Conservation (phyloP, 2,329 filamentous ascomycete species). For the Cladosporium sphaerospermum region DNA sequence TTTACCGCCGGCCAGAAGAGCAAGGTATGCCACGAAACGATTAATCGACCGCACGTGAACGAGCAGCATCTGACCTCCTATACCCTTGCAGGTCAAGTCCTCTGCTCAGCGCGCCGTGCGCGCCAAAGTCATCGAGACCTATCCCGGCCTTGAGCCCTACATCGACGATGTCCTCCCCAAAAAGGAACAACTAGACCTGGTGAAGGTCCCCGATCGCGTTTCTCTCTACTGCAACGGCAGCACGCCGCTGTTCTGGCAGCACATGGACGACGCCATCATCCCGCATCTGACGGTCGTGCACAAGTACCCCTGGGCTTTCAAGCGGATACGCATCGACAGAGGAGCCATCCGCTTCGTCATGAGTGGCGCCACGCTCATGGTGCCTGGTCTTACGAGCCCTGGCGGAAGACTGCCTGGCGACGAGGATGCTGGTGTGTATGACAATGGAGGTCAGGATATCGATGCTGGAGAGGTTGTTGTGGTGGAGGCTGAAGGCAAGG, state of each 20-base stretch:
- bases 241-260: slow-evolving; percentile 85
- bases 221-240: slow-evolving; percentile 78
- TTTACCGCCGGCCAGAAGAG: slow-evolving; percentile 75
- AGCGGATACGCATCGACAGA: slow-evolving; percentile 81
- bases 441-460: slow-evolving; percentile 59
- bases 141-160: slow-evolving; percentile 76
- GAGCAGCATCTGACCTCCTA: not conserved
- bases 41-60: not conserved
- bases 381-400: slow-evolving; percentile 77
- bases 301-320: slow-evolving; percentile 78
- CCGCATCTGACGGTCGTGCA: slow-evolving; percentile 88
- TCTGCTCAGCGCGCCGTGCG: slow-evolving; percentile 85
- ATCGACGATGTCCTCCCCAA: slow-evolving; percentile 95
- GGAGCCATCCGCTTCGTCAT: slow-evolving; percentile 96
- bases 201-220: slow-evolving; percentile 90
- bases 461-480: slow-evolving; percentile 78
- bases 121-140: slow-evolving; percentile 72
- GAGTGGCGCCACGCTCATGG: slow-evolving; percentile 90
- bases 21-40: slow-evolving; percentile 49
- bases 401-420: slow-evolving; percentile 70
- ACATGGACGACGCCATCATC: slow-evolving; percentile 67
- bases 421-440: slow-evolving; percentile 36
- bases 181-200: slow-evolving; percentile 80
- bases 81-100: slow-evolving; percentile 60
- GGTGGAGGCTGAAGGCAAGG: slow-evolving; percentile 87